Percentiles rank a stretch among this genome's conserved stretches.
These are phyloP conservation scores for Nitzschia inconspicua DNA, from an alignment of 108 stramenopile species.

Conservation along the genomic window DNA sequence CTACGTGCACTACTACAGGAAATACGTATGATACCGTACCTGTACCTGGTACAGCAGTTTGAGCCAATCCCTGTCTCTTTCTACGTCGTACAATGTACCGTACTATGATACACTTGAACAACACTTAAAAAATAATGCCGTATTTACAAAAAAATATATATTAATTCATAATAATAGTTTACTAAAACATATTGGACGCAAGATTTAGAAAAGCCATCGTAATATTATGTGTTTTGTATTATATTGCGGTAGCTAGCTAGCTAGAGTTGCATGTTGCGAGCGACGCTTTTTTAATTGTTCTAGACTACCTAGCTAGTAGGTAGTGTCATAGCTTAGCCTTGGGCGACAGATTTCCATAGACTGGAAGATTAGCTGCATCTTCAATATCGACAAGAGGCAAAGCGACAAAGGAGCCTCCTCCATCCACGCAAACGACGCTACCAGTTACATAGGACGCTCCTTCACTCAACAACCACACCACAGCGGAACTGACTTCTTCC, in stretches of 20 bases:
- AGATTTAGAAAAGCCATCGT: neutral
- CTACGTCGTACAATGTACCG: too few species aligned
- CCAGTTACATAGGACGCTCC: slow-evolving; percentile 78
- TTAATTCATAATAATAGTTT: too few species aligned
- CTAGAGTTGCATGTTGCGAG: too few species aligned
- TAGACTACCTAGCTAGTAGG: neutral
- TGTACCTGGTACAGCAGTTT: too few species aligned
- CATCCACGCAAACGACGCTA: slow-evolving; percentile 61
- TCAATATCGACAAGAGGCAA: slow-evolving; percentile 74
- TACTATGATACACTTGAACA: too few species aligned
- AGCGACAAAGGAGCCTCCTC: slow-evolving; percentile 59
- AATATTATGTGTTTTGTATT: neutral
- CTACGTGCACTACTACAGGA: too few species aligned
- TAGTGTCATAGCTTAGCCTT: slow-evolving; percentile 71
- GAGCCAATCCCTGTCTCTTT: too few species aligned
- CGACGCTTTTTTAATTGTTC: neutral
- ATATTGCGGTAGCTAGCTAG: too few species aligned
- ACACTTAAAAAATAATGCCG: too few species aligned
- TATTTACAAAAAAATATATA: too few species aligned
- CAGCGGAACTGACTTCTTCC: slow-evolving; percentile 71
- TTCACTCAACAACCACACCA: slow-evolving; percentile 64
- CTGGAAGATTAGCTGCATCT: slow-evolving; percentile 56
- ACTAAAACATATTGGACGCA: too few species aligned
- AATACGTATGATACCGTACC: too few species aligned
- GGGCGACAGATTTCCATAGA: slow-evolving; percentile 58